Percentiles rank a stretch among this genome's conserved stretches.
phyloP scores from a whole-genome alignment of 805 yeast species.

The Barnettozyma sucrosica region DNA sequence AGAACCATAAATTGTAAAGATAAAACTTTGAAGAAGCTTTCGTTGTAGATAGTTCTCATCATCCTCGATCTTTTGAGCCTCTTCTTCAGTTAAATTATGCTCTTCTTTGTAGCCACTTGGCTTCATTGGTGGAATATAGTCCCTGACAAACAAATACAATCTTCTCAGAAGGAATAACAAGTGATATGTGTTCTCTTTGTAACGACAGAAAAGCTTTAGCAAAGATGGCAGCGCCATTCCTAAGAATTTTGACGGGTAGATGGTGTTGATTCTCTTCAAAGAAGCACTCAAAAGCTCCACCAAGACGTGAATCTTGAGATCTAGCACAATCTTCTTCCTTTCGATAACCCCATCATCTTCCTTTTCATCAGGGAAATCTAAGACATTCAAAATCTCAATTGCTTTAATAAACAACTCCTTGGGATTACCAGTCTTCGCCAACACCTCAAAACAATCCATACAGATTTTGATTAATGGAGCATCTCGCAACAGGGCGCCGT shows the following conservation, averaged over 20 bases:
- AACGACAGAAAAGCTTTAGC: slow-evolving; percentile 43
- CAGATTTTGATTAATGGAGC: slow-evolving; percentile 14
- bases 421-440: slow-evolving; percentile 70
- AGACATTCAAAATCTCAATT: slow-evolving; percentile 52
- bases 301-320: slow-evolving; percentile 55
- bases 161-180: slow-evolving; percentile 50
- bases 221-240: slow-evolving; percentile 60
- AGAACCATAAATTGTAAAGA: slow-evolving; percentile 47
- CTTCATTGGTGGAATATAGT: slow-evolving; percentile 42
- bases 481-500: slow-evolving; percentile 31
- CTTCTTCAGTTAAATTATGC: slow-evolving; percentile 27
- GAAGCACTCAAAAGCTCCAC: slow-evolving; percentile 59
- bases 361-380: slow-evolving; percentile 23
- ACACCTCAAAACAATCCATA: slow-evolving; percentile 49
- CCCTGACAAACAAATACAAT: slow-evolving; percentile 57
- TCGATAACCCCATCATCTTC: neutral
- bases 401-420: slow-evolving; percentile 71
- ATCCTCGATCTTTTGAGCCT: slow-evolving; percentile 36
- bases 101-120: slow-evolving; percentile 35
- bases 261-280: slow-evolving; percentile 55
- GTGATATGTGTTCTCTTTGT: slow-evolving; percentile 31
- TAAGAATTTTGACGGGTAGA: slow-evolving; percentile 75
- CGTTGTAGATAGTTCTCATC: slow-evolving; percentile 63
- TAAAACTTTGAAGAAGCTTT: slow-evolving; percentile 54
- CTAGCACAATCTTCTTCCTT: slow-evolving; percentile 10